These are phyloP conservation scores for Globisporangium megalacanthum DNA, from an alignment of 352 stramenopile species.

Conservation along the genomic window DNA sequence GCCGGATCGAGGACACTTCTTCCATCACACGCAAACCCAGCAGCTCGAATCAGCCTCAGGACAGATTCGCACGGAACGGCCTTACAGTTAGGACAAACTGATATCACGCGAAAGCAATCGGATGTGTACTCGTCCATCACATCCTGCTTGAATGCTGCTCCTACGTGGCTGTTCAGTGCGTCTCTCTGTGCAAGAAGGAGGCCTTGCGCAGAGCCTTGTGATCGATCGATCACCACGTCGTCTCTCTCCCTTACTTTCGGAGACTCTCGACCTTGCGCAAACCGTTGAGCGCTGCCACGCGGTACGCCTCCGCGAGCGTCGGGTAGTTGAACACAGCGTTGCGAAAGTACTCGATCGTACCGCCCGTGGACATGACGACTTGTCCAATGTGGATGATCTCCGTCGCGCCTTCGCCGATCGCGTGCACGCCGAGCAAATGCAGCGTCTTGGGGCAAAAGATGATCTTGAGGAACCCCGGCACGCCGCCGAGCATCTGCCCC, in stretches of 20 bases:
- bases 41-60: conserved; percentile 18
- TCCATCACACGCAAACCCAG: conserved; percentile 40
- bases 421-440: conserved; percentile 73
- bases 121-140: too few species aligned
- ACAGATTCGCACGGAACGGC: too few species aligned
- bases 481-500: conserved; percentile 79
- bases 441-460: conserved; percentile 79
- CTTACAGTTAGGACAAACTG: too few species aligned
- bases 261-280: conserved; percentile 66
- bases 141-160: too few species aligned
- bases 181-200: too few species aligned
- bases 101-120: too few species aligned
- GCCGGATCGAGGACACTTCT: conserved; percentile 48
- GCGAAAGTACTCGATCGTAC: conserved; percentile 86
- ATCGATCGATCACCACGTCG: too few species aligned
- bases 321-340: conserved; percentile 92
- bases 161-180: too few species aligned
- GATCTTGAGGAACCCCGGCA: conserved; percentile 80
- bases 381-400: conserved; percentile 90
- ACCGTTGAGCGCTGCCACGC: conserved; percentile 72
- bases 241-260: conserved; percentile 15
- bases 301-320: conserved; percentile 85
- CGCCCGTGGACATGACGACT: conserved; percentile 80
- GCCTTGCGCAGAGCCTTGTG: too few species aligned
- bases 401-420: conserved; percentile 81